Evolutionary conservation across 2,329 filamentous ascomycete genomes (phyloP).

Genomic region (Aspergillus cejpii): DNA sequence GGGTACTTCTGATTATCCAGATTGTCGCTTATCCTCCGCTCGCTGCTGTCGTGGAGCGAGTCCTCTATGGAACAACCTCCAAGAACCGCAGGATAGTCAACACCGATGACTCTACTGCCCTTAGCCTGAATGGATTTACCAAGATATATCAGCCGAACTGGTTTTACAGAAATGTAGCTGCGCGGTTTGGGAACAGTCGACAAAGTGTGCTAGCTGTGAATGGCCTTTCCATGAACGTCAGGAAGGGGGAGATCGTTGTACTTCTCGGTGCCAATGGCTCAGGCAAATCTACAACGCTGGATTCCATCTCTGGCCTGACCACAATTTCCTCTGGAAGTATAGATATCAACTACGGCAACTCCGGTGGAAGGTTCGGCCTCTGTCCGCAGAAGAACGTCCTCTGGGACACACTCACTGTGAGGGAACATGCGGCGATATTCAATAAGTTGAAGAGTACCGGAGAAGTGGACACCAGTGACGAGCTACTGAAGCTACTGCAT

Average conservation of each 20-base stretch:
- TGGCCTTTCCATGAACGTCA: slow-evolving; percentile 62
- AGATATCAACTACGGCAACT: slow-evolving; percentile 69
- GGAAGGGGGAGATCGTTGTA: slow-evolving; percentile 75
- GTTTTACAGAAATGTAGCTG: slow-evolving; percentile 47
- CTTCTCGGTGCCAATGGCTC: slow-evolving; percentile 83
- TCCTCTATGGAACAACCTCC: slow-evolving; percentile 67
- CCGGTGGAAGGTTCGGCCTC: slow-evolving; percentile 71
- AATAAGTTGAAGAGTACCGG: slow-evolving; percentile 67
- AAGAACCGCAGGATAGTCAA: slow-evolving; percentile 46
- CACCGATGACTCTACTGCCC: slow-evolving; percentile 46
- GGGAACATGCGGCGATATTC: slow-evolving; percentile 78
- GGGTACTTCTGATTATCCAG: slow-evolving; percentile 70
- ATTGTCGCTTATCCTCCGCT: slow-evolving; percentile 70
- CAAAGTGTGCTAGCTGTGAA: slow-evolving; percentile 73
- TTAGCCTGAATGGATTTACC: slow-evolving; percentile 65
- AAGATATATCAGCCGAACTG: slow-evolving; percentile 68
- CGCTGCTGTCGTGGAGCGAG: slow-evolving; percentile 65
- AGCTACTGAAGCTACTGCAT: slow-evolving; percentile 58
- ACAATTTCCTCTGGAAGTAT: slow-evolving; percentile 70
- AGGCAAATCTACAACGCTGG: slow-evolving; percentile 83
- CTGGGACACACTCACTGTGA: slow-evolving; percentile 81
- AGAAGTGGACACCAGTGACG: slow-evolving; percentile 50
- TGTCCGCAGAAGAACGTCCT: slow-evolving; percentile 92
- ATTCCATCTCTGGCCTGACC: slow-evolving; percentile 77
- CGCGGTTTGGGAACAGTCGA: slow-evolving; percentile 45